Conservation (phyloP, 208 protist species). For the Herpetomonas muscarum region DNA sequence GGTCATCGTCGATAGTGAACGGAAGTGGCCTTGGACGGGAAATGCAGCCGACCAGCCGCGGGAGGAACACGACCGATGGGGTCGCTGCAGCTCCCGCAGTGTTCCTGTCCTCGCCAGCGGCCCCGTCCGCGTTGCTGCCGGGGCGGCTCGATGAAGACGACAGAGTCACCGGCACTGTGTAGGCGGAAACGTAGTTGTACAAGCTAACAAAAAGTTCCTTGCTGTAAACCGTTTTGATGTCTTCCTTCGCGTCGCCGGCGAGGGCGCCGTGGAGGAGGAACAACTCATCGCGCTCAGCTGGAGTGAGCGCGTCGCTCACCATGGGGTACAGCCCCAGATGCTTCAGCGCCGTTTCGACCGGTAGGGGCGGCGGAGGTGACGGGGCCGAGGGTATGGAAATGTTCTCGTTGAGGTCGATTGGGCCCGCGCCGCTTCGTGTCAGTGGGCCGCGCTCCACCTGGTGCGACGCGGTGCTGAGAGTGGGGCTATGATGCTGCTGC, state of each 20-base stretch:
- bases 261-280: slow-evolving; percentile 38
- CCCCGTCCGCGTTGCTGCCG: too few relatives aligned
- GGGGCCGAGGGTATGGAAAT: background rate
- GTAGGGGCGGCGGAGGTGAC: slow-evolving; percentile 21
- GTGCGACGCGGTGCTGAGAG: slow-evolving; percentile 1
- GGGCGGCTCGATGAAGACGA: too few relatives aligned
- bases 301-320: slow-evolving; percentile 15
- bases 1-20: too few relatives aligned
- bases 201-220: slow-evolving; percentile 40
- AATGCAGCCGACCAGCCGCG: slow-evolving; percentile 7
- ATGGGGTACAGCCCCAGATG: slow-evolving; percentile 31
- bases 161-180: too few relatives aligned
- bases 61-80: slow-evolving; percentile 1
- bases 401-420: background rate
- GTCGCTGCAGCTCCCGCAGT: too few relatives aligned
- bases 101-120: too few relatives aligned
- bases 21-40: too few relatives aligned
- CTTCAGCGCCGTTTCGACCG: slow-evolving; percentile 25
- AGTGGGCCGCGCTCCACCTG: background rate
- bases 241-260: slow-evolving; percentile 38
- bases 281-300: slow-evolving; percentile 3
- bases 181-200: slow-evolving; percentile 55
- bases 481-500: slow-evolving; percentile 17
- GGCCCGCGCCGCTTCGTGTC: background rate
- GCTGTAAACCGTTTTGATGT: slow-evolving; percentile 46